Conservation (phyloP, 768 basidiomycete genomes). For the Lactarius indigo region DNA sequence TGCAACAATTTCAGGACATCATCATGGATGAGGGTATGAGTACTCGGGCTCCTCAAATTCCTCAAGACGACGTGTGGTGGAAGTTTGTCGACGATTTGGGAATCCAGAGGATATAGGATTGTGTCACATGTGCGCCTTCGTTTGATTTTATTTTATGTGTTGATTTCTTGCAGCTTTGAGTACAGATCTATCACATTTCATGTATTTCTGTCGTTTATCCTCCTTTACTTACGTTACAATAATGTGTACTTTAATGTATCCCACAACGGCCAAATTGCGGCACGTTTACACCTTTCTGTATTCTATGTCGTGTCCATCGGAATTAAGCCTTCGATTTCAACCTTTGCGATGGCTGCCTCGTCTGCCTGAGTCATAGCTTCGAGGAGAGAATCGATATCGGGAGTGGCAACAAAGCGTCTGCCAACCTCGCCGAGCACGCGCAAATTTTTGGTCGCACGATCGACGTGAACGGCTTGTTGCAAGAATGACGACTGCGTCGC, state of each 20-base stretch:
- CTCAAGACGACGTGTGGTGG: constrained; percentile 40
- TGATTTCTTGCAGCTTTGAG: not conserved
- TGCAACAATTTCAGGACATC: constrained; percentile 19
- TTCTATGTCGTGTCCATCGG: constrained; percentile 46
- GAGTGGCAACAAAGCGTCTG: constrained; percentile 80
- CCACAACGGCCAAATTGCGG: not conserved
- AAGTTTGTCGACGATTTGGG: constrained; percentile 36
- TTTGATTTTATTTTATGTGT: not conserved
- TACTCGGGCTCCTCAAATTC: constrained; percentile 10
- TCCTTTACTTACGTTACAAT: not conserved
- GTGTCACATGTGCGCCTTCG: not conserved
- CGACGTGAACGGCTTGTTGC: constrained; percentile 78
- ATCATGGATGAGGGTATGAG: constrained; percentile 17
- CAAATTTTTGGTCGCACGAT: constrained; percentile 54
- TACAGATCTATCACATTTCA: not conserved
- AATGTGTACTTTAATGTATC: not conserved
- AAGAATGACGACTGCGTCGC: constrained; percentile 85
- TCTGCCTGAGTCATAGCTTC: constrained; percentile 59
- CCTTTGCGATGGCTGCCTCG: constrained; percentile 27
- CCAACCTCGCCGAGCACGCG: constrained; percentile 82
- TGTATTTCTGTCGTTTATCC: constrained; percentile 4
- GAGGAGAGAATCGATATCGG: constrained; percentile 75
- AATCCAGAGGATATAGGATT: constrained; percentile 15
- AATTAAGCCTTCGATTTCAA: constrained; percentile 47
- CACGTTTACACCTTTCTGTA: constrained; percentile 10